Conservation (phyloP, 2,329 filamentous ascomycete genomes). For the Tolypocladium cylindrosporum region DNA sequence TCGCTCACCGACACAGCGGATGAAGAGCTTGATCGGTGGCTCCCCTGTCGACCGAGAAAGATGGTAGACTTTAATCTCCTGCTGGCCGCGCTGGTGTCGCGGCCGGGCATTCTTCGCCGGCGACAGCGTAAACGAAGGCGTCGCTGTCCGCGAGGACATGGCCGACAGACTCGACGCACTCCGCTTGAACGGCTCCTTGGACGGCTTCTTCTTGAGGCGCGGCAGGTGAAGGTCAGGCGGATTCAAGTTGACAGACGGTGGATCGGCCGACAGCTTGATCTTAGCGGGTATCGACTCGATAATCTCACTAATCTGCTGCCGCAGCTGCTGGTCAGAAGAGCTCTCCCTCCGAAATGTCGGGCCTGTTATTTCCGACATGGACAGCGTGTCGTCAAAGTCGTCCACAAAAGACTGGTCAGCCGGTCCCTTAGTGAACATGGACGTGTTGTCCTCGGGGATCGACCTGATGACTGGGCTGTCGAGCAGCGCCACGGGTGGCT, state of each 20-base stretch:
- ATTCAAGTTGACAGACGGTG: conserved; percentile 41
- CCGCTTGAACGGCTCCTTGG: conserved; percentile 33
- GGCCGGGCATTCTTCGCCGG: conserved; percentile 46
- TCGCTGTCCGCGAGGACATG: conserved; percentile 47
- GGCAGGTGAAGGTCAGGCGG: conserved; percentile 47
- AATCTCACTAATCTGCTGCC: conserved; percentile 71
- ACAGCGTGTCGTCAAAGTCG: conserved; percentile 33
- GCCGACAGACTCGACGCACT: conserved; percentile 42
- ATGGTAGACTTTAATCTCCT: conserved; percentile 87
- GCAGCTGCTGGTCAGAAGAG: conserved; percentile 56
- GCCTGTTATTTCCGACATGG: conserved; percentile 17
- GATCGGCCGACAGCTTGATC: conserved; percentile 60
- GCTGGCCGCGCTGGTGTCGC: conserved; percentile 40
- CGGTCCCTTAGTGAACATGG: conserved; percentile 25
- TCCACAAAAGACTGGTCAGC: conserved; percentile 34
- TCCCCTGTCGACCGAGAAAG: conserved; percentile 75
- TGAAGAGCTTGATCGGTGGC: conserved; percentile 87
- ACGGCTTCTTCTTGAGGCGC: conserved; percentile 30
- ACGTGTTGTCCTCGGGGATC: conserved; percentile 29
- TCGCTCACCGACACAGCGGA: conserved; percentile 80
- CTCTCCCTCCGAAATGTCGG: conserved; percentile 19
- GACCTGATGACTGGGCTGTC: conserved; percentile 35
- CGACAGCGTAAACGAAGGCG: conserved; percentile 59
- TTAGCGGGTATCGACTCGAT: conserved; percentile 67
- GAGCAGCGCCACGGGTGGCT: conserved; percentile 29